Evolutionary conservation across 2,329 filamentous ascomycete genomes (phyloP), one percentile per base, ranked within the genome.

Genomic region (Sporothrix pallida): DNA sequence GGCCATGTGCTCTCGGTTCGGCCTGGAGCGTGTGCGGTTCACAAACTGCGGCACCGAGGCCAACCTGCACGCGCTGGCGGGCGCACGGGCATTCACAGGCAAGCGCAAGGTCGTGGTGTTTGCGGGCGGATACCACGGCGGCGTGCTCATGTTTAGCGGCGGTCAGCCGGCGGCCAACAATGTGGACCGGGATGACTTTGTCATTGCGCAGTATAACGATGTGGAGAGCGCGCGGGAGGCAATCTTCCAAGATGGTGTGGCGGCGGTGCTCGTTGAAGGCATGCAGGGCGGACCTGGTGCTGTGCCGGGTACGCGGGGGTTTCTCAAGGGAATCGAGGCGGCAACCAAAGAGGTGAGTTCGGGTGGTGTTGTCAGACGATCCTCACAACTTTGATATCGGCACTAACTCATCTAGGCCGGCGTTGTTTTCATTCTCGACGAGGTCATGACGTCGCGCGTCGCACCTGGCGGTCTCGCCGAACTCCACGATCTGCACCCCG

Each of bases 361-460:
- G 8, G 13, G 7, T 6, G 37, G 5, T 12, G 5, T 8, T 8
- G 1, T n/a, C 17, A 37, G 31, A 5, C 31, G 3, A 37, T 31
- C 15, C 15, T 20, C 10, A 10, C 8, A 2, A 12, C 6, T 5
- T 20, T 4, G 23, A n/a, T 4, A 7, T 42, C 10, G 58, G 12
- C 37, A 10, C 54, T 26, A 12, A 42, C 54, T 23, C 15, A 15
- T 17, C 7, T 52, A 75, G 74, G 50, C 63, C 0, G 86, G 86
- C 4, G 87, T 88, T 0, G 76, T 93, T 0, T 85, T 93, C 76
- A 88, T 93, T 58, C 82, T 92, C 15, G 91, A 93, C 79, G 91
- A 93, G 80, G 90, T 93, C 13, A 90, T 92, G 86, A 92, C 90
- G 0, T 90, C 88, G 4, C 85, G 91, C 2, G 81, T 92, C 37